phyloP scores from a whole-genome alignment of 2,329 filamentous ascomycete species.

The Capronia coronata region DNA sequence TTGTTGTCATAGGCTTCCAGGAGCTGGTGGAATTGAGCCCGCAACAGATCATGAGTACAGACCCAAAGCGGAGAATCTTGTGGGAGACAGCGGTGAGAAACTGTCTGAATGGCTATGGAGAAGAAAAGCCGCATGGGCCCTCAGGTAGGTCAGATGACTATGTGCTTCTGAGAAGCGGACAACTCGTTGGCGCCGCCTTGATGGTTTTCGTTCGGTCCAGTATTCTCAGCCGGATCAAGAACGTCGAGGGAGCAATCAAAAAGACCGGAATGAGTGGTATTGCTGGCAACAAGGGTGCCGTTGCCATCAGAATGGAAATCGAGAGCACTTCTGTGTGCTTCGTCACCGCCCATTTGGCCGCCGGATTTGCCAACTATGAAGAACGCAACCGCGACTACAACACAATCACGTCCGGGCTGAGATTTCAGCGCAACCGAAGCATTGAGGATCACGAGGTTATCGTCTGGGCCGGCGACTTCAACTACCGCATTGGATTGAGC shows the following conservation, averaged over 20 bases:
- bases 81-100: constrained; percentile 80
- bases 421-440: constrained; percentile 82
- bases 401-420: constrained; percentile 77
- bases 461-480: constrained; percentile 96
- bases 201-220: constrained; percentile 84
- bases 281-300: constrained; percentile 95
- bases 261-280: constrained; percentile 90
- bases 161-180: constrained; percentile 81
- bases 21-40: constrained; percentile 98
- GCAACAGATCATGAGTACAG: constrained; percentile 98
- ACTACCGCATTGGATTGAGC: constrained; percentile 85
- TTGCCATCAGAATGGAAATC: constrained; percentile 91
- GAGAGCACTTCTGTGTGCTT: constrained; percentile 90
- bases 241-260: constrained; percentile 92
- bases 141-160: constrained; percentile 65
- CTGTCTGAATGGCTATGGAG: constrained; percentile 63
- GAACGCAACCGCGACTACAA: constrained; percentile 90
- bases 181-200: constrained; percentile 87
- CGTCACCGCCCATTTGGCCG: constrained; percentile 91
- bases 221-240: constrained; percentile 75
- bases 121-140: constrained; percentile 40
- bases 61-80: constrained; percentile 72
- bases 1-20: constrained; percentile 88
- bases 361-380: constrained; percentile 93
- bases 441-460: constrained; percentile 90